Base-by-base conservation (phyloP, 2,329 filamentous ascomycete genomes). In the Monilinia aucupariae region DNA sequence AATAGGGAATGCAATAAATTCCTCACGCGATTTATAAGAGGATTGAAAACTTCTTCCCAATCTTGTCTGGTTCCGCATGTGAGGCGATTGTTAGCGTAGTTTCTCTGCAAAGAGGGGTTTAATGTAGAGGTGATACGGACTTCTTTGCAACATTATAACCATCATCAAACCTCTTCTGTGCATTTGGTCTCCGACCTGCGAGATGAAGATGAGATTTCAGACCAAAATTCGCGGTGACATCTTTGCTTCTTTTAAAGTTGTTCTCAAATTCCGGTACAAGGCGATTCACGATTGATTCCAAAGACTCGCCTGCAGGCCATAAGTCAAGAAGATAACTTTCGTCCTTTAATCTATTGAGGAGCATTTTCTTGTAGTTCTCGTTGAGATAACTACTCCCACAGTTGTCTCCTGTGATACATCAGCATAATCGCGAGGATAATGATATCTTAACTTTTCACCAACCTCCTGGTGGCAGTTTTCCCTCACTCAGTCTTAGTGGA, bases 401-500 rank as follows among this genome's bases (percentile, higher is more conserved):
- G 34, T 64, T 63, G 22, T 65, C 61, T 5, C 64, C 64, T 66
- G 3, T 10, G 10, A 41, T 25, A 34, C 5, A 22, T 58, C 7
- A 58, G 27, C 20, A 48, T 30, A 12, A 32, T 45, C 15, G 22
- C 12, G 12, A 30, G 27, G 12, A 47, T 47, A 6, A n/a, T n/a
- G n/a, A n/a, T 5, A 20, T 12, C 12, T 59, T 5, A 12, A 27
- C 2, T 41, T 17, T 6, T 5, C 3, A 5, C 58, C 22, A 66
- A 68, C 67, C 68, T 22, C 59, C 60, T 4, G 68, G 58, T 13
- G 58, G 15, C 15, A 64, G 64, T n/a, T 62, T 61, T 55, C 70
- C 68, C n/a, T 54, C 52, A 8, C 49, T 62, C 6, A 73, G 62
- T 20, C 70, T 61, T n/a, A 72, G 54, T 2, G 71, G 70, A 9